Evolutionary conservation across 1,284 basidiomycete genomes (phyloP), one percentile per base, ranked within the genome.

Genomic region (Cryptococcus hybrid): DNA sequence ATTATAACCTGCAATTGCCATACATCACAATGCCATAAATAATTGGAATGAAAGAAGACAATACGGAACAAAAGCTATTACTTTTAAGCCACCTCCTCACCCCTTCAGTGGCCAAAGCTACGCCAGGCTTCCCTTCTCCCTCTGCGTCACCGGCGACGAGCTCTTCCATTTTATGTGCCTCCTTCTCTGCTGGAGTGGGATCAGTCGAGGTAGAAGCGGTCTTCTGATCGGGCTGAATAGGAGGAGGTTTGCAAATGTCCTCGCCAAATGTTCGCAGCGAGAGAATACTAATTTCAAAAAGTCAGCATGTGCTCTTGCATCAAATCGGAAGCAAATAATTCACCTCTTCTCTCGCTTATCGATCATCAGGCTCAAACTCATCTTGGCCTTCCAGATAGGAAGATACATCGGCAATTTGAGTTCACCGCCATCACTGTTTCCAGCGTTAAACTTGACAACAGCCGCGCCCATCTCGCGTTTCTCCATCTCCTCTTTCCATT

Each of bases 311-410:
- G 15, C 11, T 39, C 38, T n/a, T n/a, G 7, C 35, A 15, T 40
- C 37, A 8, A n/a, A 30, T 34, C 51, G n/a, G 43, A 44, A 11
- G 70, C 57, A 24, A 24, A 24, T 24, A 24, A 24, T 24, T 24
- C 24, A 90, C 91, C 87, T 90, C 79, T 96, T 96, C 39, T 92
- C 90, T 68, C 88, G 88, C 78, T 96, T 97, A 78, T 96, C 92
- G 59, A 95, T 86, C 89, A 97, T 92, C 56, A 96, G 81, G 3
- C 88, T 86, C 57, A 94, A 77, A 1, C 90, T 92, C 13, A 86
- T 84, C 61, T 86, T 88, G 1, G 90, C 92, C 77, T 90, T 92
- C 94, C 93, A 97, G 52, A 96, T 83, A 0, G 94, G 92, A 15
- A 96, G 79, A 24, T 88, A 78, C 35, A 96, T 80, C 48, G 91